Conservation (phyloP, 2,329 filamentous ascomycete genomes). For the Lecanicillium sp. region DNA sequence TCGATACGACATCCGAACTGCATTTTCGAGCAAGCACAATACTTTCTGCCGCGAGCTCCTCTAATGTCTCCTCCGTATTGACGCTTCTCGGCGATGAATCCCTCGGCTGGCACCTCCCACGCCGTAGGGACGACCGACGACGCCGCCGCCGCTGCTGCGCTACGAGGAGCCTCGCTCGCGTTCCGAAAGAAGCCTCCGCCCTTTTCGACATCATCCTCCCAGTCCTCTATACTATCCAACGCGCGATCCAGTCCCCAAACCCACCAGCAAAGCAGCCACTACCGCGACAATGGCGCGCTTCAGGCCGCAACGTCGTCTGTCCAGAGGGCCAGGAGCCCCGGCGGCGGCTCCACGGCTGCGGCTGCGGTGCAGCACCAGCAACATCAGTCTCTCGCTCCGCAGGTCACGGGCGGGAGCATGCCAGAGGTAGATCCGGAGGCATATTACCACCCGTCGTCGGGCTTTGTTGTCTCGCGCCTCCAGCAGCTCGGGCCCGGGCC, state of each 20-base stretch:
- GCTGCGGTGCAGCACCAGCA: not conserved
- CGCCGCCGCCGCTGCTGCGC: conserved; percentile 35
- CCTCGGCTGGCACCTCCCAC: conserved; percentile 19
- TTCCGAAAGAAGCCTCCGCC: conserved; percentile 32
- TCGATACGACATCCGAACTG: not conserved
- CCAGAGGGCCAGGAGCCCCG: conserved; percentile 8
- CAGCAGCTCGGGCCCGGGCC: conserved; percentile 15
- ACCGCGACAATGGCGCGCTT: conserved; percentile 29
- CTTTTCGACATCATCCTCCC: not conserved
- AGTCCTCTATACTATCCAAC: not conserved
- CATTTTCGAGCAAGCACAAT: too few species aligned
- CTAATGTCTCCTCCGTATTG: conserved; percentile 12
- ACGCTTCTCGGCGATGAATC: conserved; percentile 23
- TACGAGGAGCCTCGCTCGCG: conserved; percentile 47
- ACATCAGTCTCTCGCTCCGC: conserved; percentile 11
- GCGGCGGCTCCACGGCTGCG: conserved; percentile 8
- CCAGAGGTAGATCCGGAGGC: conserved; percentile 13
- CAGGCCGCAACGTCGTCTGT: conserved; percentile 33
- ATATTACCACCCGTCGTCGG: conserved; percentile 9
- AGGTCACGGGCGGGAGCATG: conserved; percentile 26
- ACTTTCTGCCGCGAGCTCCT: too few species aligned
- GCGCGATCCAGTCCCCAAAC: not conserved
- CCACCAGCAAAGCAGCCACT: not conserved
- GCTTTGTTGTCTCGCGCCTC: conserved; percentile 14
- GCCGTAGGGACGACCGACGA: conserved; percentile 23